Evolutionary conservation across 164 flowering plant species (phyloP).

Genomic region (Cinnamomum micranthum): DNA sequence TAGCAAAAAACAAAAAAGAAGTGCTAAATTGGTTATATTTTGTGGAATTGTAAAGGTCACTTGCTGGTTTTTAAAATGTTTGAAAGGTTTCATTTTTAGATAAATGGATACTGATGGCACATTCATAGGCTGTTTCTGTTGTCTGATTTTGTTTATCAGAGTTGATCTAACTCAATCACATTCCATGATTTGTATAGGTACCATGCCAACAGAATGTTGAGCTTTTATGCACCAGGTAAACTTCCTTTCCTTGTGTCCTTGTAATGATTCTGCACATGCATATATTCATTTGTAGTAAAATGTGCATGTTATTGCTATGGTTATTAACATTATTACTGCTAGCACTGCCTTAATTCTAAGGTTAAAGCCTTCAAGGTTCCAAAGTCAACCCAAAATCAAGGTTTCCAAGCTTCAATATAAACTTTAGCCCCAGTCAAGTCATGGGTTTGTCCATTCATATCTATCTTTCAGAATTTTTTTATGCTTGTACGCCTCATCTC

Average conservation of each 20-base stretch:
- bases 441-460: background rate
- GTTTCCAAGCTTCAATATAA: background rate
- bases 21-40: background rate
- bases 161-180: background rate
- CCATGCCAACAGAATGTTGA: constrained; percentile 94
- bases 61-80: too few relatives aligned
- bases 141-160: background rate
- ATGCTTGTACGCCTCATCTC: background rate
- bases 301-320: background rate
- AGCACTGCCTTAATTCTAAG: background rate
- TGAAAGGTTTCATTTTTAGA: background rate
- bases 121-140: background rate
- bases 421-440: background rate
- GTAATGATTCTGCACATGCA: background rate
- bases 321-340: background rate
- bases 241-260: background rate
- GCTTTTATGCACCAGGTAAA: constrained; percentile 89
- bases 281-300: background rate
- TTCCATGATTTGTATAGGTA: constrained; percentile 41
- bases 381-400: background rate
- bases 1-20: too few relatives aligned
- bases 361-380: background rate
- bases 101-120: background rate
- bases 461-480: background rate
- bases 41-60: background rate